Percentiles rank a stretch among this genome's conserved stretches.
These are phyloP conservation scores for Martiniozyma asiatica DNA, from an alignment of 1,139 yeast genomes.

Conservation along the genomic window DNA sequence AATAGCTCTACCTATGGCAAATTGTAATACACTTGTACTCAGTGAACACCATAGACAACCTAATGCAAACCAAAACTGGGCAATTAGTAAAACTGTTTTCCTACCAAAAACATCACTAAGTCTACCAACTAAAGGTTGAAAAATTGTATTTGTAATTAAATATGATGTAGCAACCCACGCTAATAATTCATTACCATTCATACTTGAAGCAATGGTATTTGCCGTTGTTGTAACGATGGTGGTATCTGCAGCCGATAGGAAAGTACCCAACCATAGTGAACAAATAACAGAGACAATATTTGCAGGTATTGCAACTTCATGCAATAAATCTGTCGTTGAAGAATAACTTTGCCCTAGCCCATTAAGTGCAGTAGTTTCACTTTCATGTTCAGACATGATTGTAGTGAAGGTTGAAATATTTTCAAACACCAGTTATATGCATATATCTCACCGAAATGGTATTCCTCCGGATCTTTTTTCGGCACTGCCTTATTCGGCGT, in stretches of 20 bases:
- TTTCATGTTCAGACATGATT: too few relatives aligned
- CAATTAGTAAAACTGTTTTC: slow-evolving; percentile 32
- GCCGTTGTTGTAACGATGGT: slow-evolving; percentile 51
- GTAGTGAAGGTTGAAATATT: too few relatives aligned
- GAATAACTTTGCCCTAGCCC: too few relatives aligned
- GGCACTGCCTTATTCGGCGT: too few relatives aligned
- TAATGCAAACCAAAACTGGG: slow-evolving; percentile 32
- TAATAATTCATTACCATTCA: slow-evolving; percentile 32
- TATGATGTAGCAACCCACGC: slow-evolving; percentile 49
- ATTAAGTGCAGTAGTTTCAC: too few relatives aligned
- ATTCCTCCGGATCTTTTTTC: too few relatives aligned
- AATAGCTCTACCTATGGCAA: slow-evolving; percentile 46
- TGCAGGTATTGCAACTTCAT: slow-evolving; percentile 15
- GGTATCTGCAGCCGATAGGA: slow-evolving; percentile 33
- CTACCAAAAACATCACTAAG: slow-evolving; percentile 75
- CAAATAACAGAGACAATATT: slow-evolving; percentile 16
- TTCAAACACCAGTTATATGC: too few relatives aligned
- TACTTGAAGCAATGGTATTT: slow-evolving; percentile 45
- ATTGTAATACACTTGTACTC: slow-evolving; percentile 23
- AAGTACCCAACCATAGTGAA: slow-evolving; percentile 25
- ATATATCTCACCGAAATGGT: too few relatives aligned
- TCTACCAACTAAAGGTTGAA: slow-evolving; percentile 72
- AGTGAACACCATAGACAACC: slow-evolving; percentile 42
- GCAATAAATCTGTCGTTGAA: slow-evolving; percentile 4
- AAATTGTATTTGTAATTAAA: slow-evolving; percentile 41